Evolutionary conservation across 1,284 basidiomycete genomes (phyloP).

Genomic region (Pseudozyma hubeiensis): DNA sequence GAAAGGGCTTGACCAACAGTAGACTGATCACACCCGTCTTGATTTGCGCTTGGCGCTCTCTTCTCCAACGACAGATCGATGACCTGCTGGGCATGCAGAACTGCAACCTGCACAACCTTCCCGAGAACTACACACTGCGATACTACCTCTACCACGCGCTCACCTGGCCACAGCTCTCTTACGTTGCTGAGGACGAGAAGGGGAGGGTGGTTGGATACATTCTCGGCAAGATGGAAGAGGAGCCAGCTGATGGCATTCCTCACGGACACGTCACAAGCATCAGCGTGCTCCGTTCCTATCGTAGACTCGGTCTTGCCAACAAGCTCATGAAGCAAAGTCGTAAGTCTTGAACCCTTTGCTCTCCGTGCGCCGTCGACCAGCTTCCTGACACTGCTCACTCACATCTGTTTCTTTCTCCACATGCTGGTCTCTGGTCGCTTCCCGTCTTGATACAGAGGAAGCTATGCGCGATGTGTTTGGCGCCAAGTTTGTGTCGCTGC

Average conservation of each 20-base stretch:
- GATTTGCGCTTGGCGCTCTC: neutral
- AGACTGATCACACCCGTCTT: neutral
- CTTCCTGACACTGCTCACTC: neutral
- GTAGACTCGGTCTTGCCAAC: constrained; percentile 65
- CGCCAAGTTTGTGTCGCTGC: constrained; percentile 65
- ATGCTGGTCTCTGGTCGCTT: neutral
- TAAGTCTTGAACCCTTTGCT: constrained; percentile 33
- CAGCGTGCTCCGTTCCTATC: constrained; percentile 64
- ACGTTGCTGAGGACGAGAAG: constrained; percentile 89
- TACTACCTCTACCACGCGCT: constrained; percentile 83
- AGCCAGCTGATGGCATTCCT: constrained; percentile 66
- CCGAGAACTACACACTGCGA: constrained; percentile 68
- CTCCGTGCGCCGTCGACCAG: neutral
- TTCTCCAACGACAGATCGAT: constrained; percentile 45
- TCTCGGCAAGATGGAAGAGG: constrained; percentile 83
- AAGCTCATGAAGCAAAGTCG: constrained; percentile 68
- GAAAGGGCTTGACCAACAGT: neutral
- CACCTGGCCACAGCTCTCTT: constrained; percentile 93
- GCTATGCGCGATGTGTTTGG: constrained; percentile 67
- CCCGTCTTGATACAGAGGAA: constrained; percentile 45
- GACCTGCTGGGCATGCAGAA: constrained; percentile 67
- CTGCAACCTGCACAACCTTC: constrained; percentile 67
- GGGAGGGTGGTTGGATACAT: constrained; percentile 94
- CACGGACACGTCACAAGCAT: constrained; percentile 69
- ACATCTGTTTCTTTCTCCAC: neutral